These are phyloP conservation scores for Phlebopus sp. DNA, from an alignment of 1,284 basidiomycete species.

Conservation along the genomic window DNA sequence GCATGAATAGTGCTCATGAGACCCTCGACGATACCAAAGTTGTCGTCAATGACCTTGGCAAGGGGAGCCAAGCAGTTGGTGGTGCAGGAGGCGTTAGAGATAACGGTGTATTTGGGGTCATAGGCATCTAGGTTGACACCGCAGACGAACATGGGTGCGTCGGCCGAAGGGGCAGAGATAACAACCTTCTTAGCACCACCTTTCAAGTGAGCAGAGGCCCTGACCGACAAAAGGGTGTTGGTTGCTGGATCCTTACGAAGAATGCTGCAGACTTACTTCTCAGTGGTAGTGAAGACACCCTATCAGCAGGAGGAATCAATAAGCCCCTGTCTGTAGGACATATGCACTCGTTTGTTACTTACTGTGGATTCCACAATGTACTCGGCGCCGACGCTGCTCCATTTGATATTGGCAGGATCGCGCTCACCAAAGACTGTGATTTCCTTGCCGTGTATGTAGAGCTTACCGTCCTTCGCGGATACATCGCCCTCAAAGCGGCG, in stretches of 20 bases:
- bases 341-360: conserved; percentile 23
- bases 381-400: conserved; percentile 80
- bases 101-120: conserved; percentile 88
- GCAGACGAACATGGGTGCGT: conserved; percentile 96
- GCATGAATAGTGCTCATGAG: conserved; percentile 99
- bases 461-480: conserved; percentile 85
- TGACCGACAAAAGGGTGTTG: conserved; percentile 28
- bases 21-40: conserved; percentile 91
- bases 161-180: conserved; percentile 98
- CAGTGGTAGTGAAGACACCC: conserved; percentile 98
- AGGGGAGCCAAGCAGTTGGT: conserved; percentile 99
- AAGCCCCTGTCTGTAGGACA: conserved; percentile 4
- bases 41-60: conserved; percentile 98
- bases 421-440: conserved; percentile 86
- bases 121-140: conserved; percentile 98
- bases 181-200: conserved; percentile 99
- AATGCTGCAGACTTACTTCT: conserved; percentile 50
- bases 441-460: conserved; percentile 79
- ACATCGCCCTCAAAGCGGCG: conserved; percentile 92
- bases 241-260: conserved; percentile 5
- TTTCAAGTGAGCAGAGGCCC: conserved; percentile 93
- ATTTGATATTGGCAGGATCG: conserved; percentile 86
- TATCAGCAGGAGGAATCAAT: conserved; percentile 24
- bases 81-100: conserved; percentile 99
- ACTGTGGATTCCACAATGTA: conserved; percentile 98